Evolutionary conservation across 805 yeast genomes (phyloP).

Genomic region (Lipomyces kockii): DNA sequence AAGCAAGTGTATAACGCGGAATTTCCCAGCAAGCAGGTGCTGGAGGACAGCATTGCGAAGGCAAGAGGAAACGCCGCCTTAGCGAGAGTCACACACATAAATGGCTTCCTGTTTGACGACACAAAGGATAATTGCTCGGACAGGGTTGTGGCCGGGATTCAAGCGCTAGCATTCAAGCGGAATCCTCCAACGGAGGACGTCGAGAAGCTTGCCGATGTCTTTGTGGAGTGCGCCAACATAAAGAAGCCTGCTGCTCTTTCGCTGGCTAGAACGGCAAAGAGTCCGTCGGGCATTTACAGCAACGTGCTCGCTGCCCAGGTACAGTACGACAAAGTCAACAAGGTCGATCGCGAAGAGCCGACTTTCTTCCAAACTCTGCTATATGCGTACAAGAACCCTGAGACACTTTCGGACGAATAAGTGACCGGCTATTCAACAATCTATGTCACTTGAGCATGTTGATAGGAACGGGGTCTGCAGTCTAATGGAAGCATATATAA

Average conservation of each 20-base stretch:
- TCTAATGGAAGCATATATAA: not conserved
- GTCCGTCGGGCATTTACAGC: not conserved
- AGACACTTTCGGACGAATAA: not conserved
- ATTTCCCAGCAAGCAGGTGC: not conserved
- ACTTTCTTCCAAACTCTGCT: not conserved
- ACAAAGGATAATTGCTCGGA: not conserved
- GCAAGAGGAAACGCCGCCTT: not conserved
- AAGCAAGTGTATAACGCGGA: not conserved
- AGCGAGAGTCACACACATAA: not conserved
- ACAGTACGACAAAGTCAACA: not conserved
- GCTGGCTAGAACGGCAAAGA: not conserved
- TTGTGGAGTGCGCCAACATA: not conserved
- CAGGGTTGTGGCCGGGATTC: not conserved
- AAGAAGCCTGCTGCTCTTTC: not conserved
- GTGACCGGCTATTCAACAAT: not conserved
- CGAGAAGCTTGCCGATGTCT: not conserved
- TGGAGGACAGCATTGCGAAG: not conserved
- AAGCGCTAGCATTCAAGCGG: not conserved
- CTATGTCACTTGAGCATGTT: not conserved
- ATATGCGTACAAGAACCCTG: not conserved
- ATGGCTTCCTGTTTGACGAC: not conserved
- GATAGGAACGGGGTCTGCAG: not conserved
- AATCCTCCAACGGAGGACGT: not conserved
- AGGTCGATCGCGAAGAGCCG: not conserved
- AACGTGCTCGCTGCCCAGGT: conserved; percentile 1